Evolutionary conservation across 2,329 filamentous ascomycete species (phyloP).

Genomic region (Exophiala viscosa): DNA sequence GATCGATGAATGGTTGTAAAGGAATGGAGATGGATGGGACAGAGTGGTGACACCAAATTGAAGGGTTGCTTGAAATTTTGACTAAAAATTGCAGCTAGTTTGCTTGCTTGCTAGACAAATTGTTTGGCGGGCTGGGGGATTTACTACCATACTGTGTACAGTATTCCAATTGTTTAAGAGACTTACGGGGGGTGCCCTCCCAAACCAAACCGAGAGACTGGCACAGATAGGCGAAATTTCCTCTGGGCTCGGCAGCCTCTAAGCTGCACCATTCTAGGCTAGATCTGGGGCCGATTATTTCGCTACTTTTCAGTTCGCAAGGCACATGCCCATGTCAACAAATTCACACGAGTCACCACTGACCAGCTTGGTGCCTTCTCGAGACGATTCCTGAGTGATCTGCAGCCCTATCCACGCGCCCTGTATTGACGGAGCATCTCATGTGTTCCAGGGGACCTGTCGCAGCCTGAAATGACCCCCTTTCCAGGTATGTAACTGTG

Average conservation of each 20-base stretch:
- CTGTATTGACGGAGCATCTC: constrained; percentile 1
- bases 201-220: neutral
- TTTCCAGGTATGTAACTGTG: no score
- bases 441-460: no score
- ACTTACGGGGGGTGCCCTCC: neutral
- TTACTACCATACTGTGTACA: neutral
- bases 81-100: constrained; percentile 9
- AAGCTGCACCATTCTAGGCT: neutral
- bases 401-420: neutral
- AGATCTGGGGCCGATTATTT: neutral
- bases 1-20: constrained; percentile 25
- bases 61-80: constrained; percentile 2
- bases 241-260: neutral
- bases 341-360: neutral
- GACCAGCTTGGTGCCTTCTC: neutral
- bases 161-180: neutral
- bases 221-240: constrained; percentile 1
- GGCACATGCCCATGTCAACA: neutral
- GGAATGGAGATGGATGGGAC: constrained; percentile 29
- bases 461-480: no score
- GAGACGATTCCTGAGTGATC: no score
- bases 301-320: neutral
- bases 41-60: constrained; percentile 15
- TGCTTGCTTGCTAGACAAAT: no score
- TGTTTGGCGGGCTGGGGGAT: neutral